A percentile compares a stretch with the other conserved stretches of the same genome.
Evolutionary conservation across 768 basidiomycete genomes (phyloP).

Genomic region (Lactarius indigo): DNA sequence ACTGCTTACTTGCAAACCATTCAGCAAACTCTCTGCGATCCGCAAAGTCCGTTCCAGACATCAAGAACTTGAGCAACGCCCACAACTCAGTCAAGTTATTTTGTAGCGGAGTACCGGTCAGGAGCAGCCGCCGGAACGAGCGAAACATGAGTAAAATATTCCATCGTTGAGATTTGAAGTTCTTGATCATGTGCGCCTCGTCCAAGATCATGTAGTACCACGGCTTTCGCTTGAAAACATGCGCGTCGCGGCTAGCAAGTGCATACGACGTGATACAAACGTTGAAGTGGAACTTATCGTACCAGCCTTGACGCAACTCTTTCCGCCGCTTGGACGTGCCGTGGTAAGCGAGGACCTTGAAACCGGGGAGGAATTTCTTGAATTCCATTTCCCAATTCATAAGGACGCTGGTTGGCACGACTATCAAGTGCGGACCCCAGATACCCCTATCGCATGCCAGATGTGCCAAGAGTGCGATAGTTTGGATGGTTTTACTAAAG

Average conservation of each 20-base stretch:
- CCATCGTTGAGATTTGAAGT: slow-evolving; percentile 93
- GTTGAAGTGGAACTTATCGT: slow-evolving; percentile 84
- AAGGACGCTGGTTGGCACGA: slow-evolving; percentile 90
- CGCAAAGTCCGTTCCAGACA: slow-evolving; percentile 86
- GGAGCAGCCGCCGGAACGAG: slow-evolving; percentile 77
- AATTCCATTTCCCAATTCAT: slow-evolving; percentile 98
- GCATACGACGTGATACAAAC: slow-evolving; percentile 95
- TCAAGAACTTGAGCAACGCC: slow-evolving; percentile 92
- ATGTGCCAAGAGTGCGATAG: slow-evolving; percentile 90
- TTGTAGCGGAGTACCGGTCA: slow-evolving; percentile 95
- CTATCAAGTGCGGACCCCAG: slow-evolving; percentile 90
- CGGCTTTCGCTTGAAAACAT: slow-evolving; percentile 86
- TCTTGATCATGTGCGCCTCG: slow-evolving; percentile 98
- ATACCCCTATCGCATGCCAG: slow-evolving; percentile 87
- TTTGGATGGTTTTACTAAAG: slow-evolving; percentile 90
- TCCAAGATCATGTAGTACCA: slow-evolving; percentile 98
- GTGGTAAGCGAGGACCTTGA: slow-evolving; percentile 85
- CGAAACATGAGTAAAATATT: slow-evolving; percentile 86
- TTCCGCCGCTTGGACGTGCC: slow-evolving; percentile 86
- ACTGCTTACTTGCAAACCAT: slow-evolving; percentile 90
- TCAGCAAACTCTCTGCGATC: slow-evolving; percentile 91
- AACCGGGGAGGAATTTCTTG: slow-evolving; percentile 90
- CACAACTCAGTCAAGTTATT: slow-evolving; percentile 96
- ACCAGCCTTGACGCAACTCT: slow-evolving; percentile 88
- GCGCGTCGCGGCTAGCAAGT: slow-evolving; percentile 85